phyloP scores from a whole-genome alignment of 2,329 filamentous ascomycete species.

The Colletotrichum sp. region DNA sequence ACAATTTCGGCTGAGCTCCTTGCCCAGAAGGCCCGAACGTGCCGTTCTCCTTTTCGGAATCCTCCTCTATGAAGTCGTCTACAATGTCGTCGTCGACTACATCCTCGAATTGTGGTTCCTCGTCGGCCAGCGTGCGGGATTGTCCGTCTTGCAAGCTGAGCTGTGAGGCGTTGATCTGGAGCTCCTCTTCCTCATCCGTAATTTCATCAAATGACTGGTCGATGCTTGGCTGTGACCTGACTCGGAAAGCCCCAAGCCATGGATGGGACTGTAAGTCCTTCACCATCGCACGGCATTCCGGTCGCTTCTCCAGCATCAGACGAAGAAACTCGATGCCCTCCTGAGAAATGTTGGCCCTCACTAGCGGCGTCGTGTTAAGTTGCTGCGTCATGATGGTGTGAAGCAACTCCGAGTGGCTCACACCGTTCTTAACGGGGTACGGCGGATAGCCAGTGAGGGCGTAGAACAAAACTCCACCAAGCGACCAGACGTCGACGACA shows the following conservation, averaged over 20 bases:
- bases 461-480: slow-evolving; percentile 91
- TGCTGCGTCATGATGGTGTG: slow-evolving; percentile 83
- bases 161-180: slow-evolving; percentile 66
- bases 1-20: slow-evolving; percentile 44
- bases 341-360: slow-evolving; percentile 62
- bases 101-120: slow-evolving; percentile 30
- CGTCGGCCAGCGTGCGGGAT: slow-evolving; percentile 15
- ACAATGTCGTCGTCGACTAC: slow-evolving; percentile 43
- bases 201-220: slow-evolving; percentile 64
- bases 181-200: slow-evolving; percentile 60
- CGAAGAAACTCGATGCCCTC: slow-evolving; percentile 75
- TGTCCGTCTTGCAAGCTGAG: slow-evolving; percentile 62
- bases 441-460: slow-evolving; percentile 81
- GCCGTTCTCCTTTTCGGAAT: slow-evolving; percentile 81
- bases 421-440: slow-evolving; percentile 78
- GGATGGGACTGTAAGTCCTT: slow-evolving; percentile 70
- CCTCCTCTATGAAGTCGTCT: slow-evolving; percentile 58
- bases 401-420: slow-evolving; percentile 79
- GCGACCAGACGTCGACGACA: slow-evolving; percentile 94
- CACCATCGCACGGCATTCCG: slow-evolving; percentile 77
- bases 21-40: slow-evolving; percentile 61
- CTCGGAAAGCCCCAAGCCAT: slow-evolving; percentile 65
- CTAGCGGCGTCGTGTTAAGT: slow-evolving; percentile 70
- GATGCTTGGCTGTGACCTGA: slow-evolving; percentile 30
- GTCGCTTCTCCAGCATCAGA: slow-evolving; percentile 82